A percentile compares a stretch with the other conserved stretches of the same genome.
phyloP scores from a whole-genome alignment of 495 filamentous ascomycete species.

The Amphirosellinia nigrospora region DNA sequence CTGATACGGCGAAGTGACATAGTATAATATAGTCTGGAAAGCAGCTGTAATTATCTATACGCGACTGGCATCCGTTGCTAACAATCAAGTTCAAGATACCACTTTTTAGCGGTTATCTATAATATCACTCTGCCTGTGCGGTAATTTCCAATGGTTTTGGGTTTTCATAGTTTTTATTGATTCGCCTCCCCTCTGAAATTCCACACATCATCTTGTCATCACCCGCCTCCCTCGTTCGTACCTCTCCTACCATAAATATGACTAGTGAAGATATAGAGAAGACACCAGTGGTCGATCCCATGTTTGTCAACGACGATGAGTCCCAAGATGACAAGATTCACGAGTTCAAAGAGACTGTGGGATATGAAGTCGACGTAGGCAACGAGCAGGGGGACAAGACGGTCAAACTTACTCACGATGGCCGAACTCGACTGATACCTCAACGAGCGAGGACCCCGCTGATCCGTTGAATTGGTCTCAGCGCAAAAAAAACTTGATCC shows the following conservation, averaged over 20 bases:
- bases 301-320: not conserved
- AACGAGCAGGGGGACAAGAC: conserved; percentile 26
- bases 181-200: too few species aligned
- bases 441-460: conserved; percentile 60
- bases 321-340: conserved; percentile 25
- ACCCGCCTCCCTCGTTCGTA: not conserved
- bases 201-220: not conserved
- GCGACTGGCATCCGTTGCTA: not conserved
- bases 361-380: conserved; percentile 44
- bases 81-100: not conserved
- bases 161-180: not conserved
- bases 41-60: not conserved
- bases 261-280: conserved; percentile 15
- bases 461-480: conserved; percentile 67
- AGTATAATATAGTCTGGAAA: not conserved
- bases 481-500: conserved; percentile 59
- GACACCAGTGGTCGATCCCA: not conserved
- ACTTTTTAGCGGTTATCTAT: not conserved
- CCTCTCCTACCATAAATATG: not conserved
- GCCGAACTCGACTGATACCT: conserved; percentile 62
- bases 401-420: conserved; percentile 49
- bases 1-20: not conserved
- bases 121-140: not conserved
- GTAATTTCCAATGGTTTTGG: not conserved
- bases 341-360: conserved; percentile 43